Conservation (phyloP, 805 yeast genomes). For the Nakazawaea wyomingensis region DNA sequence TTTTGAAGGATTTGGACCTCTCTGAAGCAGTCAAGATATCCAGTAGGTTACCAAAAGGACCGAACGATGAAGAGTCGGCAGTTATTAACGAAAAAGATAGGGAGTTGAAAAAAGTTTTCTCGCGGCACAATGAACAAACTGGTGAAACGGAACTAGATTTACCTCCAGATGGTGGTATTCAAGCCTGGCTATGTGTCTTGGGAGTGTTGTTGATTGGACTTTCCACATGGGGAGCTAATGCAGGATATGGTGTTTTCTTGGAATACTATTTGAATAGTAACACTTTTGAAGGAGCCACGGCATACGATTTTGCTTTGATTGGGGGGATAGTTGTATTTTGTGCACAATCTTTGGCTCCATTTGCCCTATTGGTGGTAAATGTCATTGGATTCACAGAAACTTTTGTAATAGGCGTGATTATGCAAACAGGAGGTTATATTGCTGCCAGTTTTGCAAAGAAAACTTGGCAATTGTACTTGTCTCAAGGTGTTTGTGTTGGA, state of each 20-base stretch:
- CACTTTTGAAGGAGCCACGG: slow-evolving; percentile 45
- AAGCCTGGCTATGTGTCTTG: slow-evolving; percentile 31
- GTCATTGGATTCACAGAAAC: slow-evolving; percentile 18
- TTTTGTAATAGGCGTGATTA: slow-evolving; percentile 30
- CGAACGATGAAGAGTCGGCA: not conserved
- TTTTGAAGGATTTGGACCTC: not conserved
- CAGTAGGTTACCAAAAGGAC: not conserved
- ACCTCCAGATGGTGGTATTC: slow-evolving; percentile 8
- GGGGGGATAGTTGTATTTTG: slow-evolving; percentile 45
- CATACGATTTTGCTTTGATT: slow-evolving; percentile 52
- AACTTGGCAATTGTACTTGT: slow-evolving; percentile 44
- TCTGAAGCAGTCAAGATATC: not conserved
- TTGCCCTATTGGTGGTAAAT: slow-evolving; percentile 16
- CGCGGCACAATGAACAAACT: not conserved
- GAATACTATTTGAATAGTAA: slow-evolving; percentile 44
- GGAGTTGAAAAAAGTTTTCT: not conserved
- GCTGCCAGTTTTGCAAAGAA: slow-evolving; percentile 46
- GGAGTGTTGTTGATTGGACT: slow-evolving; percentile 36
- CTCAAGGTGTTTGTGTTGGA: slow-evolving; percentile 51
- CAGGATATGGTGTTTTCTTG: slow-evolving; percentile 55
- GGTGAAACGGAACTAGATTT: not conserved
- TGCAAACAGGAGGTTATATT: slow-evolving; percentile 43
- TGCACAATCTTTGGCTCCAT: slow-evolving; percentile 21
- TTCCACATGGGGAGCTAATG: slow-evolving; percentile 62
- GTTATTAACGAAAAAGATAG: not conserved